Evolutionary conservation across 139 green algal genomes (phyloP).

Genomic region (Deuterostichococcus epilithicus): DNA sequence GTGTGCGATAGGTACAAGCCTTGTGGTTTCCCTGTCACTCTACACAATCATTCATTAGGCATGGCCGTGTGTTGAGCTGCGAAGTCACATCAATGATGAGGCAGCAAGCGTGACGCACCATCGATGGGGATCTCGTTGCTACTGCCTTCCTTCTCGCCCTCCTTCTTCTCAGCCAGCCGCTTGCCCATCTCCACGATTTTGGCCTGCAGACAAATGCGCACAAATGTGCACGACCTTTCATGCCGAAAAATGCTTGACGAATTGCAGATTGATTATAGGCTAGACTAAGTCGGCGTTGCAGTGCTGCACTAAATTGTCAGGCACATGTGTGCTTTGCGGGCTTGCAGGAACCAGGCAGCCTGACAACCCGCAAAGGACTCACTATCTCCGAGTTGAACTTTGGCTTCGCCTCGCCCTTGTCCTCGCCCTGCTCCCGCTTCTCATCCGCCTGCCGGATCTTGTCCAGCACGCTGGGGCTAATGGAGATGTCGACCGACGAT

Average conservation of each 20-base stretch:
- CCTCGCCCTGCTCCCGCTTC: not conserved
- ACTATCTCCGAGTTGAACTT: not conserved
- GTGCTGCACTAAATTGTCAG: too few species aligned
- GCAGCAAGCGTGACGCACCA: not conserved
- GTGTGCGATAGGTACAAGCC: not conserved
- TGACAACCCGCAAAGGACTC: not conserved
- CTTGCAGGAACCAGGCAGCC: too few species aligned
- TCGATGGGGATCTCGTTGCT: not conserved
- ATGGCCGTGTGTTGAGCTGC: too few species aligned
- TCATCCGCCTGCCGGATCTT: not conserved
- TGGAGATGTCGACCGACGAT: not conserved
- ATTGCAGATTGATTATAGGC: too few species aligned
- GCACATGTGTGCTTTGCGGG: too few species aligned
- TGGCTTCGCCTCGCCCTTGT: not conserved
- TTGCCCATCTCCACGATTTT: conserved; percentile 42
- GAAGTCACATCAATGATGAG: not conserved
- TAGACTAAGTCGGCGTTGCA: too few species aligned
- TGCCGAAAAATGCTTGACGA: too few species aligned
- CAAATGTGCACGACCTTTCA: too few species aligned
- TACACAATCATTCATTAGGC: too few species aligned
- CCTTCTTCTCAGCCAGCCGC: conserved; percentile 36
- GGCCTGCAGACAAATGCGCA: conserved; percentile 14
- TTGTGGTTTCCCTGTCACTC: too few species aligned
- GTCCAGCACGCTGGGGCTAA: not conserved
- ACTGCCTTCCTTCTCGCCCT: not conserved